Conservation (phyloP, 2,329 filamentous ascomycete genomes). For the Aureobasidium sp. region DNA sequence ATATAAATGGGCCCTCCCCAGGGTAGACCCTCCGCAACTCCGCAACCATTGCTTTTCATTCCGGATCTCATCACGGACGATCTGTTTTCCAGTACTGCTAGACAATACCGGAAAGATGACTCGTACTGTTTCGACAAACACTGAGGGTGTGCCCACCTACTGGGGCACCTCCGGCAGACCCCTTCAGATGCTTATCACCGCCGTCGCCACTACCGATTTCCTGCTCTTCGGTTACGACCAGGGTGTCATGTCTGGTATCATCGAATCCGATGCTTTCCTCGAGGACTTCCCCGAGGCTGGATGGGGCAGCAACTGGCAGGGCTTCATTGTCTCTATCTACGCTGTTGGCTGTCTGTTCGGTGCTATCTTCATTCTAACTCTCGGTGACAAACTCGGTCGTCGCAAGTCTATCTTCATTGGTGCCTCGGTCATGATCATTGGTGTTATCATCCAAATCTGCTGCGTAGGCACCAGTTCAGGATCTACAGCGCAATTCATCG, state of each 20-base stretch:
- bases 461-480: slow-evolving; percentile 28
- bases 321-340: slow-evolving; percentile 47
- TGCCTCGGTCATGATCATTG: slow-evolving; percentile 37
- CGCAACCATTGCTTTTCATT: slow-evolving; percentile 2
- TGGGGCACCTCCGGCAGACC: slow-evolving; percentile 53
- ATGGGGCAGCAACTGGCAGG: slow-evolving; percentile 41
- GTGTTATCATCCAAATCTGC: slow-evolving; percentile 36
- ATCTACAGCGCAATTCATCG: slow-evolving; percentile 44
- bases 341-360: slow-evolving; percentile 44
- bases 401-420: slow-evolving; percentile 38
- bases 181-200: slow-evolving; percentile 52
- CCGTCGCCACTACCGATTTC: slow-evolving; percentile 59
- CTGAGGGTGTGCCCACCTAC: slow-evolving; percentile 39
- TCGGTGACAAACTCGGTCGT: slow-evolving; percentile 38
- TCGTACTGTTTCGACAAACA: slow-evolving; percentile 4
- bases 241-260: slow-evolving; percentile 37
- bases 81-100: slow-evolving; percentile 11
- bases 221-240: slow-evolving; percentile 29
- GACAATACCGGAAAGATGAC: slow-evolving; percentile 12
- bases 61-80: neutral
- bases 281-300: slow-evolving; percentile 33
- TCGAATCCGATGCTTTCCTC: slow-evolving; percentile 31
- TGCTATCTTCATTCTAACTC: slow-evolving; percentile 32
- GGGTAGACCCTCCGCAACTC: slow-evolving; percentile 7
- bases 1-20: slow-evolving; percentile 10